Evolutionary conservation across 2,329 filamentous ascomycete genomes (phyloP).

Genomic region (Albophoma yamanashiensis): DNA sequence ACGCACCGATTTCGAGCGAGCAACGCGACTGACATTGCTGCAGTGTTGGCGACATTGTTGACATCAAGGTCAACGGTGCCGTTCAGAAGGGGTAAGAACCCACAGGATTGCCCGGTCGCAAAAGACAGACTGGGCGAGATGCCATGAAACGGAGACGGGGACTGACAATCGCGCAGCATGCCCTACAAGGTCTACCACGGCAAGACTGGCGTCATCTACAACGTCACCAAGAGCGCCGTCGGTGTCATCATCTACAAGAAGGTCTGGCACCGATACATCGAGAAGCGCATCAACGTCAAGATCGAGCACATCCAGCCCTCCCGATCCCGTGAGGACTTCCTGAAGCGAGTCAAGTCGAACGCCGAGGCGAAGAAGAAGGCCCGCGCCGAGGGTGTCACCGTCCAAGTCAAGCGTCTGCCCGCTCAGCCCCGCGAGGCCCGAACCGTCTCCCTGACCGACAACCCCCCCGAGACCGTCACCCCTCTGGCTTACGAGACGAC

Average conservation of each 20-base stretch:
- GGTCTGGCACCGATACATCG: slow-evolving; percentile 98
- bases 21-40: slow-evolving; percentile 29
- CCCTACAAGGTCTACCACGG: slow-evolving; percentile 99
- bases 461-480: slow-evolving; percentile 81
- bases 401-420: slow-evolving; percentile 90
- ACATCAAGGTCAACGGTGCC: slow-evolving; percentile 97
- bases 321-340: slow-evolving; percentile 92
- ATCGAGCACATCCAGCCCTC: slow-evolving; percentile 94
- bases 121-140: background rate
- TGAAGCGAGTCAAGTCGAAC: slow-evolving; percentile 94
- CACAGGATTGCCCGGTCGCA: background rate
- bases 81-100: slow-evolving; percentile 84
- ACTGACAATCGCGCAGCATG: slow-evolving; percentile 56
- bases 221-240: slow-evolving; percentile 96
- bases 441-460: slow-evolving; percentile 70
- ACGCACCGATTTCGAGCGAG: slow-evolving; percentile 3
- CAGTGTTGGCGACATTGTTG: slow-evolving; percentile 96
- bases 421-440: slow-evolving; percentile 67
- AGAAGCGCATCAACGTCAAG: slow-evolving; percentile 99
- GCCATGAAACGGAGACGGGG: background rate
- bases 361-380: slow-evolving; percentile 86
- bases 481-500: slow-evolving; percentile 96
- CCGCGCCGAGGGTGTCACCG: slow-evolving; percentile 76
- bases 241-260: slow-evolving; percentile 99
- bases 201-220: slow-evolving; percentile 97